Percentiles rank a stretch among this genome's conserved stretches.
phyloP scores from a whole-genome alignment of 306 rosid genomes.

The Trichosanthes truncata region DNA sequence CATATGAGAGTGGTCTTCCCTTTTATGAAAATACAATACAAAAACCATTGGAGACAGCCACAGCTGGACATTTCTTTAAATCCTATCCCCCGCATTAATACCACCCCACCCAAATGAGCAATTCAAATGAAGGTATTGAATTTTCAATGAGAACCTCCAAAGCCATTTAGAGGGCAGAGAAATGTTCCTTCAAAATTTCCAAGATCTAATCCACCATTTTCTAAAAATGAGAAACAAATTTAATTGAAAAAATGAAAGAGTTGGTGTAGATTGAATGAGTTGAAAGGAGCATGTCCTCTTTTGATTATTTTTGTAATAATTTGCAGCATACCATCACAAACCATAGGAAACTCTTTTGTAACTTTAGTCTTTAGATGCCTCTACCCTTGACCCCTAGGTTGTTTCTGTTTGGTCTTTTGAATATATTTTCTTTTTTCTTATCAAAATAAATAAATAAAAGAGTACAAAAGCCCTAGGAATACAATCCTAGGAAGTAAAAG shows the following conservation, averaged over 20 bases:
- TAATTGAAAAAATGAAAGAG: neutral
- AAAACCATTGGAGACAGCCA: neutral
- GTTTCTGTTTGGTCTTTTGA: neutral
- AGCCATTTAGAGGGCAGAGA: neutral
- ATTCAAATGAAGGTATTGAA: neutral
- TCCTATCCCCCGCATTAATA: neutral
- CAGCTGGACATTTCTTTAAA: neutral
- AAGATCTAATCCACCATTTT: neutral
- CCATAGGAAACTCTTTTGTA: neutral
- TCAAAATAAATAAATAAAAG: neutral
- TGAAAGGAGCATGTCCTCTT: neutral
- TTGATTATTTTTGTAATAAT: too few relatives aligned
- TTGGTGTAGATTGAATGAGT: neutral
- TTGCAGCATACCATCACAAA: neutral
- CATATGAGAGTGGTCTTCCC: neutral
- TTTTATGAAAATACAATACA: neutral
- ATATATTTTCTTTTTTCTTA: neutral
- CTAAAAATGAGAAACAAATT: neutral
- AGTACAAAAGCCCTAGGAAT: neutral
- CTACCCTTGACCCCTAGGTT: neutral
- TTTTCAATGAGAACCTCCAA: neutral
- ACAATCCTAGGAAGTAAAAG: neutral
- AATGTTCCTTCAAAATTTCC: neutral
- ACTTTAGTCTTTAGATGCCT: neutral
- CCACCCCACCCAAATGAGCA: neutral